These are phyloP conservation scores for Sarocladium strictum DNA, from an alignment of 2,329 filamentous ascomycete species.

Conservation along the genomic window DNA sequence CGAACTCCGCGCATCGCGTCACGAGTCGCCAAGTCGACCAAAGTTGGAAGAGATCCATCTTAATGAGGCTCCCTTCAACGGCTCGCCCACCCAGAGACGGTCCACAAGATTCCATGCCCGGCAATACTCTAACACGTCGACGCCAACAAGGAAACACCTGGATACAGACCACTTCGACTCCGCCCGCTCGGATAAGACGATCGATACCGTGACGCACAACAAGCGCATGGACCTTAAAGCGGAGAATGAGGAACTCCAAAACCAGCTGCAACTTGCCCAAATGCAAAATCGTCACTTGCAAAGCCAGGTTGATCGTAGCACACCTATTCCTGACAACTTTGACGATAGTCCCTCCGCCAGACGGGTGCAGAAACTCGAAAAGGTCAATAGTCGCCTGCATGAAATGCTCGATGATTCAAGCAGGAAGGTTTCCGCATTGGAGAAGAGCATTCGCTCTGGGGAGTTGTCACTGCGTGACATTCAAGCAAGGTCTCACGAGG, in stretches of 20 bases:
- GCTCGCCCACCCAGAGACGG: slow-evolving; percentile 68
- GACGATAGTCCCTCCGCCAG: slow-evolving; percentile 71
- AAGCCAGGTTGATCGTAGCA: slow-evolving; percentile 70
- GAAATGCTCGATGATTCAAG: slow-evolving; percentile 91
- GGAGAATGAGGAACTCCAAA: slow-evolving; percentile 87
- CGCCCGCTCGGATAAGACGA: slow-evolving; percentile 75
- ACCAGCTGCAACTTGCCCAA: slow-evolving; percentile 85
- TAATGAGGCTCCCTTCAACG: slow-evolving; percentile 69
- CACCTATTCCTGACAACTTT: slow-evolving; percentile 53
- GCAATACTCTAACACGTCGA: slow-evolving; percentile 68
- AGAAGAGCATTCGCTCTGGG: slow-evolving; percentile 79
- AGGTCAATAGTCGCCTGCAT: slow-evolving; percentile 85
- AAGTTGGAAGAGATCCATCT: slow-evolving; percentile 82
- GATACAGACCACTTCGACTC: slow-evolving; percentile 65
- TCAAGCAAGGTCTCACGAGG: slow-evolving; percentile 88
- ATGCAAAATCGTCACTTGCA: slow-evolving; percentile 95
- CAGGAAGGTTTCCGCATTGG: slow-evolving; percentile 84
- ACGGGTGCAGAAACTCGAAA: slow-evolving; percentile 84
- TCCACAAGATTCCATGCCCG: slow-evolving; percentile 46
- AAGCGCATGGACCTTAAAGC: slow-evolving; percentile 85
- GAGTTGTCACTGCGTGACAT: slow-evolving; percentile 86
- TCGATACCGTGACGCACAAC: slow-evolving; percentile 75
- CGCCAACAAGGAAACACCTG: slow-evolving; percentile 67
- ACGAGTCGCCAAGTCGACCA: slow-evolving; percentile 65
- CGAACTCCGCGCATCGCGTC: slow-evolving; percentile 67